Evolutionary conservation across 139 green algal genomes (phyloP), one percentile per base, ranked within the genome.

Genomic region (Dunaliella sp.): DNA sequence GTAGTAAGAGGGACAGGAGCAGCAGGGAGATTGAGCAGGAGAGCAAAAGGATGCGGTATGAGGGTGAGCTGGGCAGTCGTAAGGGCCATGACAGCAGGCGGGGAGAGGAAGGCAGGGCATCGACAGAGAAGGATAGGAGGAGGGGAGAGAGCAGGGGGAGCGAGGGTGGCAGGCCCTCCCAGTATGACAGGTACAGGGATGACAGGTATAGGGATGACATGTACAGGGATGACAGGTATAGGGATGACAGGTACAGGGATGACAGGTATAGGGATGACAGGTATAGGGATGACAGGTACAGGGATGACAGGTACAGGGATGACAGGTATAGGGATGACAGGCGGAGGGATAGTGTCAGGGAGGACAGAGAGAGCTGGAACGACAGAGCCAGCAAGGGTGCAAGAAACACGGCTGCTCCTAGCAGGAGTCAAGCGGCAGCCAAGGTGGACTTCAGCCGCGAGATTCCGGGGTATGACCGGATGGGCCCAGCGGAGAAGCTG

Each of bases 401-500:
- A 38, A 82, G 57, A 88, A 78, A 16, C 79, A 80, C n/a, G 28
- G 30, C 2, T 28, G 30, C 1, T 2, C 2, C 30, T 34, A 81
- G 76, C 76, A 37, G 31, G 2, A 2, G 7, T n/a, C n/a, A n/a
- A n/a, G n/a, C n/a, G 31, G 76, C 33, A 34, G n/a, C 1, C 12
- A 34, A 81, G 76, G n/a, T 22, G n/a, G 76, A 81, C n/a, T 31
- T 81, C 2, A 31, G n/a, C 2, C 30, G n/a, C 76, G 1, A 16
- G n/a, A 81, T 79, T 3, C 16, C 85, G 79, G 86, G 81, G 30
- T 88, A 82, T 3, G 72, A 86, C 2, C 25, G 0, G 0, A 83
- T 88, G 86, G 73, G 31, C 25, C 38, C 80, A 0, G 38, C 26
- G 3, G 86, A 88, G 38, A 35, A 76, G 74, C 33, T 88, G 28